These are phyloP conservation scores for Colletotrichum kahawae DNA, from an alignment of 2,329 filamentous ascomycete species.

Conservation along the genomic window DNA sequence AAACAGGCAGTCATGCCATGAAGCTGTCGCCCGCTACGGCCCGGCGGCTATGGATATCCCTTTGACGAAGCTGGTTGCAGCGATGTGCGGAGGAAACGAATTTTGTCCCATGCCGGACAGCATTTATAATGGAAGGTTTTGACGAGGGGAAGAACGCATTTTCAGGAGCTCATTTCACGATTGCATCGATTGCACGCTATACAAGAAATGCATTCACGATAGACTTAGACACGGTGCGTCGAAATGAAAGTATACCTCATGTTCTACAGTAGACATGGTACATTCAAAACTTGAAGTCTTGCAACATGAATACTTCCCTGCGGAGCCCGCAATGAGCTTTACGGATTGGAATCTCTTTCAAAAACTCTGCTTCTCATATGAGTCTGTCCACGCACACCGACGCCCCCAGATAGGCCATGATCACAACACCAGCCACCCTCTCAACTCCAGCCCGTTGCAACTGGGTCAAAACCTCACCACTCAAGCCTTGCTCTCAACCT, in stretches of 20 bases:
- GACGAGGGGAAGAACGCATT: not conserved
- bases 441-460: not conserved
- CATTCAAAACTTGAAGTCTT: not conserved
- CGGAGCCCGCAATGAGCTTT: not conserved
- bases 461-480: not conserved
- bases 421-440: not conserved
- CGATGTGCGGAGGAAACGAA: not conserved
- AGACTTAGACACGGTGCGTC: not conserved
- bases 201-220: not conserved
- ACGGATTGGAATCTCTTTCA: not conserved
- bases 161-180: not conserved
- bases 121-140: not conserved
- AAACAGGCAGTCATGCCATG: not conserved
- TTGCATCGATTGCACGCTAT: not conserved
- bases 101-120: not conserved
- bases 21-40: not conserved
- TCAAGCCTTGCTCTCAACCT: constrained; percentile 39
- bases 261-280: not conserved
- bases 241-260: not conserved
- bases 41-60: not conserved
- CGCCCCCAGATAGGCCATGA: not conserved
- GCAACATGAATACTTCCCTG: not conserved
- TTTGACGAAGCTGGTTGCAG: not conserved
- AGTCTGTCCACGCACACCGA: not conserved
- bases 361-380: not conserved